A percentile compares a stretch with the other conserved stretches of the same genome.
Conservation (phyloP, 192 early-diverging fungal species). For the Rhizophagus prolifer region DNA sequence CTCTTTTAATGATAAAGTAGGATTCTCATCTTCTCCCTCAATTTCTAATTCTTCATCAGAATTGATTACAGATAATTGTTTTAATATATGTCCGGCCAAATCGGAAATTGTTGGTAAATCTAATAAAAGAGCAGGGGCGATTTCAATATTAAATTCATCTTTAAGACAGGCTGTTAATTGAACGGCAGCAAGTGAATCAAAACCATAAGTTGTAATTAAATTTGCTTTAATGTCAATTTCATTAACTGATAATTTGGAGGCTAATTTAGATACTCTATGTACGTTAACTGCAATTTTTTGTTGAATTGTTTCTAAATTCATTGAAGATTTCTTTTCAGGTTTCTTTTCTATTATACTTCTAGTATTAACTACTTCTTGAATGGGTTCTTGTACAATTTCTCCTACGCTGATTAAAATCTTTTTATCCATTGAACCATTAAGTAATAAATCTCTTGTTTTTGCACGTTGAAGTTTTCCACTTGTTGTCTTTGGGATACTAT, state of each 20-base stretch:
- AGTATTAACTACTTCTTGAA: neutral
- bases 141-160: conserved; percentile 19
- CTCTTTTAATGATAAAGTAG: neutral
- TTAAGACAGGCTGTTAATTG: conserved; percentile 24
- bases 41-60: neutral
- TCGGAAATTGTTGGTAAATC: conserved; percentile 5
- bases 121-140: conserved; percentile 3
- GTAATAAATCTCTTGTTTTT: neutral
- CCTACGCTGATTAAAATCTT: conserved; percentile 9
- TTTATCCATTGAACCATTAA: conserved; percentile 17
- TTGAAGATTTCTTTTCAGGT: neutral
- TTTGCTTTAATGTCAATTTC: neutral
- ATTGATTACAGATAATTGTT: neutral
- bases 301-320: neutral
- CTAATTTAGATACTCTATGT: conserved; percentile 16
- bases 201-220: conserved; percentile 15
- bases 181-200: conserved; percentile 19
- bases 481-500: conserved; percentile 21
- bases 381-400: neutral
- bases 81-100: neutral
- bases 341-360: neutral
- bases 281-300: neutral
- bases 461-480: conserved; percentile 21
- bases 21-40: neutral
- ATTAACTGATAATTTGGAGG: neutral